Evolutionary conservation across 176 grass and related monocot genomes (phyloP).

Genomic region (Eleusine indica): DNA sequence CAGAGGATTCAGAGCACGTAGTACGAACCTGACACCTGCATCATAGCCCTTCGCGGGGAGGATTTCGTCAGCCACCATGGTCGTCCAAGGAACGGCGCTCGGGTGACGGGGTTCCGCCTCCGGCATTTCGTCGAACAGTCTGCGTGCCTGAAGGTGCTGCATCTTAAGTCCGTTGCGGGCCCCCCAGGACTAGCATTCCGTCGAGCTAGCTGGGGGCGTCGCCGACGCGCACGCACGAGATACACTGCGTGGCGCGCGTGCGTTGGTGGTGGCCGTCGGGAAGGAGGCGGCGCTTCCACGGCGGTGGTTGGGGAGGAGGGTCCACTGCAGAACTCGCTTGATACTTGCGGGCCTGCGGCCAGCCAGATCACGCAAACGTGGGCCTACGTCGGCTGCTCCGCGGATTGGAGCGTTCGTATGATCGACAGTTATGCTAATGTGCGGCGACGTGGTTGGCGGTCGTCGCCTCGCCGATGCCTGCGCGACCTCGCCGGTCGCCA

Average conservation of each 20-base stretch:
- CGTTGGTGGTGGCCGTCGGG: neutral
- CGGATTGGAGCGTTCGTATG: no score
- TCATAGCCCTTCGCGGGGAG: neutral
- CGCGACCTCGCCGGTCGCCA: neutral
- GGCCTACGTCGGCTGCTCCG: no score
- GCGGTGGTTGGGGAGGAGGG: neutral
- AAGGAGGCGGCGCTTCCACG: neutral
- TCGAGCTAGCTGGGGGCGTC: no score
- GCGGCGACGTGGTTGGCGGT: neutral
- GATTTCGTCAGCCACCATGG: neutral
- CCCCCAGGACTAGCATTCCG: neutral
- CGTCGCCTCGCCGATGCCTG: neutral
- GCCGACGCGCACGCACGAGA: no score
- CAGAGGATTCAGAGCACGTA: neutral
- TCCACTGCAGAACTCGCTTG: neutral
- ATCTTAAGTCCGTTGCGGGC: neutral
- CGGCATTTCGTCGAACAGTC: slow-evolving; percentile 33
- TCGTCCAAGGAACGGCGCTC: neutral
- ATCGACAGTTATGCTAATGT: neutral
- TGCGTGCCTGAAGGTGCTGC: neutral
- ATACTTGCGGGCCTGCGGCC: neutral
- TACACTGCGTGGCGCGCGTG: no score
- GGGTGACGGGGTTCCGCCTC: neutral
- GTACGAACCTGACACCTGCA: neutral
- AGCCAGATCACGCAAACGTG: neutral